Evolutionary conservation across 176 grass and related monocot species (phyloP).

Genomic region (Zoysia japonica): DNA sequence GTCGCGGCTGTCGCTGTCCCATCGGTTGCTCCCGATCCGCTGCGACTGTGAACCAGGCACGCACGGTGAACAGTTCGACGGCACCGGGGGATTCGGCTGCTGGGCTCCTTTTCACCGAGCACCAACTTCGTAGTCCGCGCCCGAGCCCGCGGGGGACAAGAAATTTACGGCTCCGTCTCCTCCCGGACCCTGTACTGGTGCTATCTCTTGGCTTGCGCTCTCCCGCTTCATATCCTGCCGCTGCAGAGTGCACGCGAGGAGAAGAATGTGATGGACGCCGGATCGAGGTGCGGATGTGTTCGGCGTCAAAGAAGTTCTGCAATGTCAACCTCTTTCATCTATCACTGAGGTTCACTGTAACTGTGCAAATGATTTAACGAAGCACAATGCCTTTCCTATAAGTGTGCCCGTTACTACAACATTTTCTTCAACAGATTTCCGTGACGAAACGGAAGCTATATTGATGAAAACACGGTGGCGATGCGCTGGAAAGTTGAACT

Average conservation of each 20-base stretch:
- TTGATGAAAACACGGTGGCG: no score
- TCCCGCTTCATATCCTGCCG: background rate
- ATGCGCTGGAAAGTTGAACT: no score
- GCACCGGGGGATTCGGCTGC: conserved; percentile 47
- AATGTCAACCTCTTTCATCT: no score
- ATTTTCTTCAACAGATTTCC: no score
- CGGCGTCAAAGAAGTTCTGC: background rate
- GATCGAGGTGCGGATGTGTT: background rate
- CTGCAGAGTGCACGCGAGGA: conserved; percentile 1
- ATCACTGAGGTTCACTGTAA: no score
- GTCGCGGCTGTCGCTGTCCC: background rate
- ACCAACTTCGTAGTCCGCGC: conserved; percentile 50
- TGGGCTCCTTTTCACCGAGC: conserved; percentile 38
- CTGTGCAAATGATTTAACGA: no score
- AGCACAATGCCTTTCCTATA: no score
- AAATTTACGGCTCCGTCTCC: conserved; percentile 13
- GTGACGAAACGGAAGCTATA: no score
- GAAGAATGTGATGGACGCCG: conserved; percentile 11
- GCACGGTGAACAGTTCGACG: background rate
- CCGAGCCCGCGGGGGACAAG: conserved; percentile 10
- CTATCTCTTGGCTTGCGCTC: background rate
- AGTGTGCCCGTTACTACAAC: no score
- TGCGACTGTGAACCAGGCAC: background rate
- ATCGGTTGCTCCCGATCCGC: background rate
- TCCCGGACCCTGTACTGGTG: background rate